Base-by-base conservation (phyloP, 345 rosid species). In the Ceriops tagal region DNA sequence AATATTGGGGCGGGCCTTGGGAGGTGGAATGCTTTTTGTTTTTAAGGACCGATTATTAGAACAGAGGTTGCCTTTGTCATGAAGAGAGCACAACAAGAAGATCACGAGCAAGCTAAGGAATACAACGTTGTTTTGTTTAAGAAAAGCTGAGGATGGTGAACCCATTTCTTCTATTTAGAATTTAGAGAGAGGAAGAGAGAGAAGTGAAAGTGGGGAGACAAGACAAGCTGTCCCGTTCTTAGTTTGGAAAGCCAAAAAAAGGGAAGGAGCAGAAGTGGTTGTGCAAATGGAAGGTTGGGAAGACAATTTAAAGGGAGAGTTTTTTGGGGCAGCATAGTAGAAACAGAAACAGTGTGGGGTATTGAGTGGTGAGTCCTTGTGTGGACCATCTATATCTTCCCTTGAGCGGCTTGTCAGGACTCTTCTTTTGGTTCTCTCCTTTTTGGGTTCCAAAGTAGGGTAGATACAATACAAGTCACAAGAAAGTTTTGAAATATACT, bases 301-400 rank as follows among this genome's bases (percentile, higher is more conserved):
- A 49, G 85, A 70, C 84, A 77, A 83, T 92, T 83, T 88, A 88
- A 86, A 90, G 98, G 83, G 84, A 75, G 77, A 35, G 70, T 32
- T 67, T 78, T 78, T 80, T 75, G 18, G 80, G 86, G 89, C 75
- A 77, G 87, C 86, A 84, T 80, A 61, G 83, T 80, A 72, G 61
- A 66, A 26, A 64, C 28, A 65, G 30, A 57, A 68, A 64, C 21
- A 51, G 55, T 35, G 67, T 62, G 73, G 75, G 59, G 67, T 73
- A 63, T 64, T 78, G 32, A 69, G 57, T 72, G 73, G 71, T 75
- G 67, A 83, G 62, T 55, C 77, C 67, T 31, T 73, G 65, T 73
- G 55, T 66, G 56, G 62, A 60, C 56, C 52, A 67, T 66, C 37
- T 56, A 67, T 76, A 63, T 65, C 65, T 76, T 63, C 71, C 79